These are phyloP conservation scores for Pseudogymnoascus sp. DNA, from an alignment of 2,329 filamentous ascomycete genomes.

Conservation along the genomic window DNA sequence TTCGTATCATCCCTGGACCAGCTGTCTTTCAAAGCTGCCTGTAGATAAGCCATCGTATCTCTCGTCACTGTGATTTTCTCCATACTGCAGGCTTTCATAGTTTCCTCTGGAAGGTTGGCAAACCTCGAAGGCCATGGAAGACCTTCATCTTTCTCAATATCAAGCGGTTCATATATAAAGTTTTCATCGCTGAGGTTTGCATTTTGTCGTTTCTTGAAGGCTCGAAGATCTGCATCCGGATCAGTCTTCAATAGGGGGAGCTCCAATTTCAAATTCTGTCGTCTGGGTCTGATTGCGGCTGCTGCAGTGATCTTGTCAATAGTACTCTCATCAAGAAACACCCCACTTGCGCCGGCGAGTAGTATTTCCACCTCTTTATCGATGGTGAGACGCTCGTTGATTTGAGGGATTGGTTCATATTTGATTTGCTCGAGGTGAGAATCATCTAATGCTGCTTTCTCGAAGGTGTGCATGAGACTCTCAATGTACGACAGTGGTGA, in stretches of 20 bases:
- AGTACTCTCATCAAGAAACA: constrained; percentile 15
- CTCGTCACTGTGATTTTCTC: constrained; percentile 25
- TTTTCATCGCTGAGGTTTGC: constrained; percentile 24
- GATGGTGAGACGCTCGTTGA: constrained; percentile 22
- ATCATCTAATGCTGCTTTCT: constrained; percentile 7
- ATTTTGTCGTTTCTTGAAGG: constrained; percentile 21
- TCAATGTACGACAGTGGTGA: constrained; percentile 16
- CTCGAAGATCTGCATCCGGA: constrained; percentile 22
- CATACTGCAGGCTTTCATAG: constrained; percentile 19
- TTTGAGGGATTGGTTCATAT: neutral
- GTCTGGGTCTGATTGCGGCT: constrained; percentile 13
- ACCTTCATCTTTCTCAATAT: constrained; percentile 23
- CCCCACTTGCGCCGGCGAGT: constrained; percentile 14
- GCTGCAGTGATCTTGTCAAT: constrained; percentile 1
- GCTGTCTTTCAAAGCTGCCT: constrained; percentile 14
- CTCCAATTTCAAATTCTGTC: constrained; percentile 19
- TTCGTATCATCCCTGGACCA: constrained; percentile 22
- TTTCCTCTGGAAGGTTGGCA: constrained; percentile 14
- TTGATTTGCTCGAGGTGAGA: constrained; percentile 18
- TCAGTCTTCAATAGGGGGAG: constrained; percentile 25
- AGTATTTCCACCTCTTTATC: constrained; percentile 21
- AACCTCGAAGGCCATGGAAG: constrained; percentile 19
- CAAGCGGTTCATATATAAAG: constrained; percentile 24
- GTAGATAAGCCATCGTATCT: constrained; percentile 21
- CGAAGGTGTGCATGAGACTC: constrained; percentile 11